Evolutionary conservation across 192 early-diverging fungal genomes (phyloP), one percentile per base, ranked within the genome.

Genomic region (Podila verticillata): DNA sequence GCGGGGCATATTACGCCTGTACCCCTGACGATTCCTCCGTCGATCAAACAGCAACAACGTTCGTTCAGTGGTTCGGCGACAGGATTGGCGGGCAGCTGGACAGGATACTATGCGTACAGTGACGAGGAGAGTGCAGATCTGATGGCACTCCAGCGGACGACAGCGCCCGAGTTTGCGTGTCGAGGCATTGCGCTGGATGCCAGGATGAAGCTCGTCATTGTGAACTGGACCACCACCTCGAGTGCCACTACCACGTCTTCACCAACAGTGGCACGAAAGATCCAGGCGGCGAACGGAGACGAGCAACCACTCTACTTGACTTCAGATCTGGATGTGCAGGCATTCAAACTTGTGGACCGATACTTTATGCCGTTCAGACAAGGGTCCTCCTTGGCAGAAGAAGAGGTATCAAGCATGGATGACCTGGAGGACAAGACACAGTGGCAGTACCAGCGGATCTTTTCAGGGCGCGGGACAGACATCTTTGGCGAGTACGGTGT

Each of bases 401-500:
- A 29, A n/a, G 15, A 19, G 61, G 19, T n/a, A 6, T 34, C 32
- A 20, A 26, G 60, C 6, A 22, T 36, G 35, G 67, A 69, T 34
- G 67, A 61, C 20, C 44, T 61, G 47, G 39, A 48, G 9, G 24
- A 65, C 3, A 24, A 13, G 12, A 6, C 15, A 8, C 26, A 68
- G 31, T 68, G 66, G 66, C 30, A 34, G n/a, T 24, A 68, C 26
- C 66, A 68, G 26, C 66, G 66, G n/a, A 39, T 68, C 31, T 68
- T 68, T 57, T 68, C 66, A 8, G 66, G 66, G 13, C 29, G 66
- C 34, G 66, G 66, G 1, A 28, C 17, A 3, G 66, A 68, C 19
- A 35, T 30, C 8, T 57, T 68, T 58, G 66, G 66, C 9, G 66
- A 68, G n/a, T 68, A 35, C 35, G 66, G 66, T 15, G 34, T 68